A percentile compares a stretch with the other conserved stretches of the same genome.
phyloP scores from a whole-genome alignment of 1,284 basidiomycete species.

The Tausonia pullulans region DNA sequence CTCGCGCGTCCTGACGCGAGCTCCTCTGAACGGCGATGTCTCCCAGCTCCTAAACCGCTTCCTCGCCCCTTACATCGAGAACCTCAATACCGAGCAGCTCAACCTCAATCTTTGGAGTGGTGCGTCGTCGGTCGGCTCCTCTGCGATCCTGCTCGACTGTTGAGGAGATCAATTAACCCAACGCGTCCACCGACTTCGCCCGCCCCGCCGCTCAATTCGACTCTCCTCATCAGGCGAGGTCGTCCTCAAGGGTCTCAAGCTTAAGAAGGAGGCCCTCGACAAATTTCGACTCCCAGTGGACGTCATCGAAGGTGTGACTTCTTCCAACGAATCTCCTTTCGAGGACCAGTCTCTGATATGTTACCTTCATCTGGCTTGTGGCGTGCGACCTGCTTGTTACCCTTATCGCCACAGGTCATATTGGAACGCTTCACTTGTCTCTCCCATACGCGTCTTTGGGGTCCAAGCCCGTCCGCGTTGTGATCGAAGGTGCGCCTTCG shows the following conservation, averaged over 20 bases:
- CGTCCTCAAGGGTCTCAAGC: conserved; percentile 64
- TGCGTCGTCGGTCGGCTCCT: conserved; percentile 26
- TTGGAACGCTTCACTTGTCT: conserved; percentile 82
- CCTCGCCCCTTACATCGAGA: conserved; percentile 91
- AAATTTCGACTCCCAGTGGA: conserved; percentile 94
- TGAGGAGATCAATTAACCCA: neutral
- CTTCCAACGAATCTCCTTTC: neutral
- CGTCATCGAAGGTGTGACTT: conserved; percentile 68
- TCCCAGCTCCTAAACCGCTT: conserved; percentile 75
- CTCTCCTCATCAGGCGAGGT: conserved; percentile 54
- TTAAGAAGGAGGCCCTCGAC: conserved; percentile 92
- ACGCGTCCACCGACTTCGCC: neutral
- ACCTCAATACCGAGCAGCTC: conserved; percentile 87
- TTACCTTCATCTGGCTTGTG: neutral
- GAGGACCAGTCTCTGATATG: neutral
- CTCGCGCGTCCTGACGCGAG: neutral
- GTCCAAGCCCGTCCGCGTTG: conserved; percentile 82
- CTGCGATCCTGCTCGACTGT: neutral
- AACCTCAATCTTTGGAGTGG: conserved; percentile 92
- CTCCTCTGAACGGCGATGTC: neutral
- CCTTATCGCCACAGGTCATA: conserved; percentile 53
- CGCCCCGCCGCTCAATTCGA: neutral
- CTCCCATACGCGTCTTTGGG: conserved; percentile 95
- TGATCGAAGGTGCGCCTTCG: conserved; percentile 52
- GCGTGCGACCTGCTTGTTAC: neutral